Base-by-base conservation (phyloP, 2,329 filamentous ascomycete genomes). In the Fusarium piperis region DNA sequence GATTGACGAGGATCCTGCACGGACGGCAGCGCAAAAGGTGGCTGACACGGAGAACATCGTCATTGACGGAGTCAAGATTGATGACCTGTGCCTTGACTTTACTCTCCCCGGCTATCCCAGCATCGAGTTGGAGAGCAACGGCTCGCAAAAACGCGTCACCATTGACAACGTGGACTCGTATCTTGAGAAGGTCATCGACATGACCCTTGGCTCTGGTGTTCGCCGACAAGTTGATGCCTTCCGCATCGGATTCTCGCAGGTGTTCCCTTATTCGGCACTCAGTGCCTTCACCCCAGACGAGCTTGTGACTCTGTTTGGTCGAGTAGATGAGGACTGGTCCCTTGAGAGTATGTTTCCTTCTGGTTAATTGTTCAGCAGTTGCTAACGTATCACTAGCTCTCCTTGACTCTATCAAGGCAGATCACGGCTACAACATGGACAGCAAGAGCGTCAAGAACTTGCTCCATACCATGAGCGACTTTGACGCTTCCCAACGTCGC, bases 391-490 rank as follows among this genome's bases (percentile, higher is more conserved):
- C 55, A 76, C 65, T 39, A 96, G 94, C 96, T 66, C 89, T 99
- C 41, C 97, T 97, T 89, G 96, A 99, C 79, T 98, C 95, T 1
- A 95, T 99, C 84, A 99, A 99, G 84, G 96, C 96, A 30, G 96
- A 99, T 76, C 96, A 99, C 79, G 96, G 96, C 10, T 99, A 94
- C 85, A 99, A 98, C 76, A 96, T 99, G 89, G 96, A 99, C 79
- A 98, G 95, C 86, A 93, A 92, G 84, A 98, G 93, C 78, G 94
- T 99, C 53, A 94, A 92, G 77, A 98, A 99, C 77, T 81, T 99
- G 72, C 87, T 99, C 18, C 94, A 98, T 77, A 92, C 92, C 11
- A 98, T 99, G 96, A 98, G 94, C 79, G 93, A 97, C 79, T 87
- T 98, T 60, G 88, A 88, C 9, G 82, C 87, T 2, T 82, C 90